Percentiles rank a stretch among this genome's conserved stretches.
Conservation (phyloP, 2,329 filamentous ascomycete genomes). For the Verticillium nonalfalfae region DNA sequence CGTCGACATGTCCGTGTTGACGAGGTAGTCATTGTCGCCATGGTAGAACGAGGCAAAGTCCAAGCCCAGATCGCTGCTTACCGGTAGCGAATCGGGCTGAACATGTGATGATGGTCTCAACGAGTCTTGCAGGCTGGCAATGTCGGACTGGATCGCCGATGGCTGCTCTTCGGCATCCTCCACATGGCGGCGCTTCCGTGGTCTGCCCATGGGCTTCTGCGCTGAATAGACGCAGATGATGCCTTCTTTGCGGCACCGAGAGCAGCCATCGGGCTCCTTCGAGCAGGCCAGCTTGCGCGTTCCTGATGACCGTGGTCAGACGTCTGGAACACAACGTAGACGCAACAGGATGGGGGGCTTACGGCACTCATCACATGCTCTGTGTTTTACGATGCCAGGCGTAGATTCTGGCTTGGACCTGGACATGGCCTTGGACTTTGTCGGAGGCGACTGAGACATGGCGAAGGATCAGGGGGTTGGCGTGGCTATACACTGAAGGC, state of each 20-base stretch:
- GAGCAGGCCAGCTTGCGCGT: constrained; percentile 59
- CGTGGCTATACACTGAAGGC: background rate
- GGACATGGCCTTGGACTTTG: constrained; percentile 4
- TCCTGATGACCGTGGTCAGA: constrained; percentile 30
- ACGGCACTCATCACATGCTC: constrained; percentile 64
- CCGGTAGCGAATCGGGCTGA: constrained; percentile 3
- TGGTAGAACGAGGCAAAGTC: constrained; percentile 27
- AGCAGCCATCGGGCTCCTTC: constrained; percentile 54
- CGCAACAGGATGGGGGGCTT: constrained; percentile 23
- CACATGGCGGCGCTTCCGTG: constrained; percentile 45
- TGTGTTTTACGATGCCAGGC: constrained; percentile 37
- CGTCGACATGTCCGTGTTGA: constrained; percentile 30
- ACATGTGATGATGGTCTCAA: constrained; percentile 3
- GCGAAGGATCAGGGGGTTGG: background rate
- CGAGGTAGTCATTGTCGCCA: constrained; percentile 18
- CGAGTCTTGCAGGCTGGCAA: background rate
- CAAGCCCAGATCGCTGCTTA: constrained; percentile 19
- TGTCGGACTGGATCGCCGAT: background rate
- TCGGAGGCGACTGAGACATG: background rate
- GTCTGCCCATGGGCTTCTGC: constrained; percentile 62
- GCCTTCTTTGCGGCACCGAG: constrained; percentile 50
- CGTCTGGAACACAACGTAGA: background rate
- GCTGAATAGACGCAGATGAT: constrained; percentile 55
- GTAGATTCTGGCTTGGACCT: background rate
- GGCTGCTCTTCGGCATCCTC: constrained; percentile 18